Evolutionary conservation across 2,329 filamentous ascomycete genomes (phyloP).

Genomic region (Fusarium dlaminii): DNA sequence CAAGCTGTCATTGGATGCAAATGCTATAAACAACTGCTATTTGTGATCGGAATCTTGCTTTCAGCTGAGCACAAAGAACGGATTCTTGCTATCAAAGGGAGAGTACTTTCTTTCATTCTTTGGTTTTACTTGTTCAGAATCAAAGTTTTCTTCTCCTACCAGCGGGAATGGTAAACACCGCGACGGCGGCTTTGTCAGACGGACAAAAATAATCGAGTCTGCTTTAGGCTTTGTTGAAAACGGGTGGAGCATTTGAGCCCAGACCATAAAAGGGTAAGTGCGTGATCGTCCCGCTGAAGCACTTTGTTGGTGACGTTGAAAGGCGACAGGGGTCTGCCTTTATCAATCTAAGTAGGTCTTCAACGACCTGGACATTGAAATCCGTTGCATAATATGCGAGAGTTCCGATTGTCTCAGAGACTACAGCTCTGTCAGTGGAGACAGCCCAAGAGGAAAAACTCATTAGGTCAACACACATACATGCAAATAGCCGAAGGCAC

Average conservation of each 20-base stretch:
- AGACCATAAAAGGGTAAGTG: constrained; percentile 4
- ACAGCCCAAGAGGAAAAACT: background rate
- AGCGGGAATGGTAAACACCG: constrained; percentile 14
- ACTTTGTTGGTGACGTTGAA: background rate
- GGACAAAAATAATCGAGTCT: constrained; percentile 12
- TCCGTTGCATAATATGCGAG: background rate
- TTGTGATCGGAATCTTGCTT: background rate
- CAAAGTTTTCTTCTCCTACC: background rate
- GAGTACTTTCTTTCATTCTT: background rate
- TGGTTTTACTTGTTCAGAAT: background rate
- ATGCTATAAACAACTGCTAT: background rate
- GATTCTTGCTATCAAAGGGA: no score
- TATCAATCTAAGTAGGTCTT: constrained; percentile 25
- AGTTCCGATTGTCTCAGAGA: background rate
- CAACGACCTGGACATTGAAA: background rate
- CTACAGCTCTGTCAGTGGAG: background rate
- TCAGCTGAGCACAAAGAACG: background rate
- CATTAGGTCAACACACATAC: background rate
- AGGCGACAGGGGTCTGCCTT: constrained; percentile 22
- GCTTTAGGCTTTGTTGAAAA: background rate
- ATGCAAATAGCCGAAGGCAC: background rate
- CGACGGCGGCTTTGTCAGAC: background rate
- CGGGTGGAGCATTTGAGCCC: background rate
- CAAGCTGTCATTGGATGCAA: background rate
- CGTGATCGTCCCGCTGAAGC: constrained; percentile 24